A percentile compares a stretch with the other conserved stretches of the same genome.
phyloP scores from a whole-genome alignment of 1,284 basidiomycete species.

The Trametes pubescens region DNA sequence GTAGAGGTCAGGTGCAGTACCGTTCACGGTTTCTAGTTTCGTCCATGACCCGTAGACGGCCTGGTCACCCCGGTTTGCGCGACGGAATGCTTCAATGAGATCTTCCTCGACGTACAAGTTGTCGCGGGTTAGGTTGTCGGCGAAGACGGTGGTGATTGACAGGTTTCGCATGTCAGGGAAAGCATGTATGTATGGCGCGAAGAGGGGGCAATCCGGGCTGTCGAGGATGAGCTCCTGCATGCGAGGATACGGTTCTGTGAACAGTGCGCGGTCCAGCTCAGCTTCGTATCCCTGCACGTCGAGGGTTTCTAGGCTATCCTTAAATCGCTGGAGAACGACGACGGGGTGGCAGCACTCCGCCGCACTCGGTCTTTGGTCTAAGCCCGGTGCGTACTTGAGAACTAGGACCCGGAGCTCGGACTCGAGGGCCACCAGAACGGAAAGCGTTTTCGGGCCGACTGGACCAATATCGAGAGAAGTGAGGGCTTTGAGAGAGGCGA shows the following conservation, averaged over 20 bases:
- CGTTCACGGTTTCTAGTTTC: slow-evolving; percentile 16
- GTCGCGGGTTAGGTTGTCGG: slow-evolving; percentile 1
- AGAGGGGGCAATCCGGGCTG: slow-evolving; percentile 15
- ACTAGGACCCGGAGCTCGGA: slow-evolving; percentile 1
- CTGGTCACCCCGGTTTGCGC: slow-evolving; percentile 6
- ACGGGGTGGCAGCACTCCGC: slow-evolving; percentile 5
- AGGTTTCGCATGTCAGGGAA: slow-evolving; percentile 16
- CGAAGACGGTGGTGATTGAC: slow-evolving; percentile 7
- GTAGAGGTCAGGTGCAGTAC: slow-evolving; percentile 14
- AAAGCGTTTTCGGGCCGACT: neutral
- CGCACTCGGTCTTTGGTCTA: neutral
- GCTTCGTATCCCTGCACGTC: slow-evolving; percentile 11
- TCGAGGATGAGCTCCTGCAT: slow-evolving; percentile 13
- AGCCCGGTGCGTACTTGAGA: slow-evolving; percentile 7
- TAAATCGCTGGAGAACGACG: slow-evolving; percentile 4
- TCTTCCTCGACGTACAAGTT: neutral
- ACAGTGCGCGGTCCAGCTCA: neutral
- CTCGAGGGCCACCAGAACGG: neutral
- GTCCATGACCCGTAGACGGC: slow-evolving; percentile 4
- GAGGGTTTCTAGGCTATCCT: slow-evolving; percentile 7
- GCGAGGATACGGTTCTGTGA: neutral
- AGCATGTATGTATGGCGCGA: slow-evolving; percentile 15
- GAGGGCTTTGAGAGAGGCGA: slow-evolving; percentile 4
- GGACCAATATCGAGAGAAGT: slow-evolving; percentile 5
- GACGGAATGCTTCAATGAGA: slow-evolving; percentile 1